Base-by-base conservation (phyloP, 2,329 filamentous ascomycete genomes). In the Daldinia sp. region DNA sequence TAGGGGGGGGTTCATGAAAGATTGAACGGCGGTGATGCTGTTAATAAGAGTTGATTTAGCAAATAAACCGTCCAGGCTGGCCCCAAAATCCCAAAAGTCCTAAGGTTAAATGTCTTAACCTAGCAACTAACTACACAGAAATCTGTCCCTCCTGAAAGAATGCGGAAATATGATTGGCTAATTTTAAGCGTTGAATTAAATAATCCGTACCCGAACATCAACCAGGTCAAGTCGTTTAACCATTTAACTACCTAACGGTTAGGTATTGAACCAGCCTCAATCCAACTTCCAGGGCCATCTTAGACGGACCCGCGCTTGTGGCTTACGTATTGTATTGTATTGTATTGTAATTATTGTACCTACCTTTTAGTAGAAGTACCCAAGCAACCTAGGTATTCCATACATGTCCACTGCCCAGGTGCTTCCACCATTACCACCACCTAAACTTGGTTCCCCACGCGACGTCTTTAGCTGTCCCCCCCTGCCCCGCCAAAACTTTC, bases 101-200 rank as follows among this genome's bases (percentile, higher is more conserved):
- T 43, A 61, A 37, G 50, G 25, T 43, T 19, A 55, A 49, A 49
- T 30, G 32, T 35, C 48, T n/a, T n/a, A n/a, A n/a, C n/a, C n/a
- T n/a, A n/a, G n/a, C 27, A 17, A 32, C 11, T 8, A 25, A 61
- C 34, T 41, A 45, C 63, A 66, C 66, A 66, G 68, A 70, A 72
- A 73, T 73, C 69, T 73, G 72, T 73, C 70, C 71, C 71, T 72
- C 68, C 69, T 72, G 63, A 30, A 19, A 13, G 54, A 56, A 56
- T 49, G n/a, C 45, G 29, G 30, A 1, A 9, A 27, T 37, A 9
- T 63, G 48, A 67, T 67, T 67, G 64, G 64, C 11, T 25, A 0
- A 53, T 6, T 32, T 23, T 3, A 10, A 23, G 6, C 23, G 23
- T 56, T 34, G 21, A 27, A 59, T 66, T 30, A 57, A 56, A 65